phyloP scores from a whole-genome alignment of 768 basidiomycete species.

The Mycena rosella region DNA sequence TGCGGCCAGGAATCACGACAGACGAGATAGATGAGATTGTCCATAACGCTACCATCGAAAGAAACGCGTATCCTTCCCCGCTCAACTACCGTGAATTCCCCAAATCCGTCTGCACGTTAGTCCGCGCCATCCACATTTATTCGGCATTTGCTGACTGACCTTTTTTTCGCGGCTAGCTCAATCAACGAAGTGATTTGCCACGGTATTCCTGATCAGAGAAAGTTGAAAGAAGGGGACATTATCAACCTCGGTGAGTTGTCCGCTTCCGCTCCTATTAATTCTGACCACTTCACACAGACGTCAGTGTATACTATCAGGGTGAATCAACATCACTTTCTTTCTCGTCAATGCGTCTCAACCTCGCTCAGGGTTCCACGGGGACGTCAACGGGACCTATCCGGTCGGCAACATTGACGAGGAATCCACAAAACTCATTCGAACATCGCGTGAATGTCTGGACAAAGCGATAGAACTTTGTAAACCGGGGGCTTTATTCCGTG shows the following conservation, averaged over 20 bases:
- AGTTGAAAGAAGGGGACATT: constrained; percentile 92
- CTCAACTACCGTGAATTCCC: constrained; percentile 93
- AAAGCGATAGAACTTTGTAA: constrained; percentile 94
- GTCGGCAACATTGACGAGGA: constrained; percentile 90
- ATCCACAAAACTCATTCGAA: constrained; percentile 83
- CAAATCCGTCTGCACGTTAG: constrained; percentile 97
- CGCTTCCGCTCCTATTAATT: constrained; percentile 20
- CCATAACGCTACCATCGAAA: constrained; percentile 90
- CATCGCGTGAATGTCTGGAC: constrained; percentile 86
- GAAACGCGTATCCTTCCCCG: constrained; percentile 94
- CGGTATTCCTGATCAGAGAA: constrained; percentile 92
- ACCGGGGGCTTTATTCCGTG: constrained; percentile 91
- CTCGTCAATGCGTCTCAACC: constrained; percentile 1
- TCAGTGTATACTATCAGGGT: constrained; percentile 87
- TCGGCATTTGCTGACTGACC: constrained; percentile 8
- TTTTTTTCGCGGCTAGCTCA: constrained; percentile 61
- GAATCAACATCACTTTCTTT: constrained; percentile 29
- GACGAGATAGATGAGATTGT: constrained; percentile 96
- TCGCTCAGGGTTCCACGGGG: constrained; percentile 84
- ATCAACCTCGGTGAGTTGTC: constrained; percentile 84
- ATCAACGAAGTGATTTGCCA: constrained; percentile 98
- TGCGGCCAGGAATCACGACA: constrained; percentile 94
- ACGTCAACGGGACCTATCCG: constrained; percentile 94
- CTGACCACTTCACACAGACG: constrained; percentile 63
- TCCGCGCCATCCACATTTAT: constrained; percentile 33